These are phyloP conservation scores for Strobilomyces dryophilus DNA, from an alignment of 768 basidiomycete species.

Conservation along the genomic window DNA sequence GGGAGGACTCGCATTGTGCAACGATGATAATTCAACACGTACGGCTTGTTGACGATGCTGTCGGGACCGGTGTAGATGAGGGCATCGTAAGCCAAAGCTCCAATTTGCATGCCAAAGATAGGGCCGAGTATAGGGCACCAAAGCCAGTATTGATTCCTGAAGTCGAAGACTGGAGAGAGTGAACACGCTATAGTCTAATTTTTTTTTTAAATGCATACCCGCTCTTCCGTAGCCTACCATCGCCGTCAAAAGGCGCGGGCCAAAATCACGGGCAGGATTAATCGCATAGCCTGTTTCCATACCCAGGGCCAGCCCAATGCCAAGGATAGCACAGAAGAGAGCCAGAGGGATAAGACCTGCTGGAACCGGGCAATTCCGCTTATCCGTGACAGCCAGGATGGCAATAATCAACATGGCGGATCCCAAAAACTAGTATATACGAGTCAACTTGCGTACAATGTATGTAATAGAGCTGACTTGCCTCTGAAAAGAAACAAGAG, in stretches of 20 bases:
- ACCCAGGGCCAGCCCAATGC: conserved; percentile 55
- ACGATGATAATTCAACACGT: conserved; percentile 1
- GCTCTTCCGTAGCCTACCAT: conserved; percentile 66
- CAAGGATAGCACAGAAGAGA: conserved; percentile 54
- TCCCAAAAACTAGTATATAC: conserved; percentile 44
- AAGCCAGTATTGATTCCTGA: conserved; percentile 63
- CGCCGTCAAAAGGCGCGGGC: conserved; percentile 62
- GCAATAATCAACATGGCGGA: conserved; percentile 51
- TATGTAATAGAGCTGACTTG: conserved; percentile 4
- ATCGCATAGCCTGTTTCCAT: conserved; percentile 64
- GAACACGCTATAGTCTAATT: no score
- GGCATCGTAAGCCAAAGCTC: conserved; percentile 53
- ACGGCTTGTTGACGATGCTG: conserved; percentile 53
- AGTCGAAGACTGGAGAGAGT: conserved; percentile 19
- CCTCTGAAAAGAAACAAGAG: conserved; percentile 46
- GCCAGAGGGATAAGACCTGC: conserved; percentile 50
- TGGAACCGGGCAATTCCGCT: conserved; percentile 45
- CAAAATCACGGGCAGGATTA: conserved; percentile 71
- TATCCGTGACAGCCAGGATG: conserved; percentile 52
- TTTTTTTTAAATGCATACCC: no score
- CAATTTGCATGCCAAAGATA: conserved; percentile 54
- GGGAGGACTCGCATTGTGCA: background rate
- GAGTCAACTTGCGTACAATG: background rate
- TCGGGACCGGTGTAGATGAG: conserved; percentile 56
- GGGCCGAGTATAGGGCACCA: conserved; percentile 64